These are phyloP conservation scores for Licmophora abbreviata DNA, from an alignment of 108 stramenopile genomes.

Conservation along the genomic window DNA sequence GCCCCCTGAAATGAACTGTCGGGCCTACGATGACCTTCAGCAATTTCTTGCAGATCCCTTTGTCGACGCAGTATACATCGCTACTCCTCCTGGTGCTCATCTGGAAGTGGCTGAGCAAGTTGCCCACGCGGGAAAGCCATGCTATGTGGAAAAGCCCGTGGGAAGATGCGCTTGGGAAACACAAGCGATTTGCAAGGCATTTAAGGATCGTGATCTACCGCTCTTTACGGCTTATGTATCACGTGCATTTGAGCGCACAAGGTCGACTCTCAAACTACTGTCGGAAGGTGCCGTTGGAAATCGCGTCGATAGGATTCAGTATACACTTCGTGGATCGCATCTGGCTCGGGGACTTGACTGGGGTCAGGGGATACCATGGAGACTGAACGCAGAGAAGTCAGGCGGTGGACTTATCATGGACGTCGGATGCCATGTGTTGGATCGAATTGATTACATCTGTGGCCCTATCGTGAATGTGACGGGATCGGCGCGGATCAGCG, in stretches of 20 bases:
- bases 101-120: constrained; percentile 25
- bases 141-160: constrained; percentile 56
- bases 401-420: constrained; percentile 63
- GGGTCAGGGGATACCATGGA: constrained; percentile 22
- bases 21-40: constrained; percentile 41
- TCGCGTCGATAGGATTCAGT: constrained; percentile 20
- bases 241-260: constrained; percentile 49
- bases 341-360: constrained; percentile 24
- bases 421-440: constrained; percentile 56
- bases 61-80: constrained; percentile 47
- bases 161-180: constrained; percentile 55
- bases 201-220: constrained; percentile 17
- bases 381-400: constrained; percentile 30
- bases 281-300: constrained; percentile 23
- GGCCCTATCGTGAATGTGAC: constrained; percentile 37
- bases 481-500: constrained; percentile 22
- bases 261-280: constrained; percentile 15
- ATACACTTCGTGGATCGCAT: constrained; percentile 15
- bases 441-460: constrained; percentile 54
- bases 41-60: constrained; percentile 27
- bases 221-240: constrained; percentile 51
- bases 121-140: constrained; percentile 24
- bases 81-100: constrained; percentile 45
- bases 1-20: constrained; percentile 7
- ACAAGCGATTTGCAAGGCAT: constrained; percentile 11